phyloP scores from a whole-genome alignment of 2,329 filamentous ascomycete species.

The Trichoderma atrobrunneum region DNA sequence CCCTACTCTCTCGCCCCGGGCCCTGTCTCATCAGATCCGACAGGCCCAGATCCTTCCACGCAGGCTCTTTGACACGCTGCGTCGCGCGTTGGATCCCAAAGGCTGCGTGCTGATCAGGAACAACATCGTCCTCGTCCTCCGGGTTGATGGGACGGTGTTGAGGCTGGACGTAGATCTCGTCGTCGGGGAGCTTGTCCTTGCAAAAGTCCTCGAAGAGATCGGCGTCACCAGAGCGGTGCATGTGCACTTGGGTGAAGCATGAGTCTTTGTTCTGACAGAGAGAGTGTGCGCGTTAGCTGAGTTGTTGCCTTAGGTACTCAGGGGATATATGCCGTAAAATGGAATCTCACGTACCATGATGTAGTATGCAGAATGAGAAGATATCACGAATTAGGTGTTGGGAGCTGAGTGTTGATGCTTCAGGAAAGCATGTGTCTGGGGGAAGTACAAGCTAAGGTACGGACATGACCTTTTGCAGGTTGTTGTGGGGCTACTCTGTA shows the following conservation, averaged over 20 bases:
- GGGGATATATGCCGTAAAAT: neutral
- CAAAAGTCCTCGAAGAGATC: conserved; percentile 78
- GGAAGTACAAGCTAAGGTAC: neutral
- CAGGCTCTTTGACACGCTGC: conserved; percentile 65
- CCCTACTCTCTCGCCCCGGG: conserved; percentile 34
- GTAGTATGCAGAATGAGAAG: neutral
- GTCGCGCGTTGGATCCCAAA: conserved; percentile 83
- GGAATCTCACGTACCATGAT: neutral
- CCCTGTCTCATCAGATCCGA: conserved; percentile 66
- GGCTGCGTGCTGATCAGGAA: conserved; percentile 82
- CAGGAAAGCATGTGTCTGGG: neutral
- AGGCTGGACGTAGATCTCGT: conserved; percentile 79
- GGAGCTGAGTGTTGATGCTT: neutral
- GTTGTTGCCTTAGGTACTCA: neutral
- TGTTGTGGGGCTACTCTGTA: neutral
- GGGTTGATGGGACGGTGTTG: conserved; percentile 80
- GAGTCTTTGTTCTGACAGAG: conserved; percentile 67
- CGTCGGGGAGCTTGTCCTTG: conserved; percentile 66
- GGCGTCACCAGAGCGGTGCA: conserved; percentile 67
- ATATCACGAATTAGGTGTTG: neutral
- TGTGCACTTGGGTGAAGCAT: conserved; percentile 71
- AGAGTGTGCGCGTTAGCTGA: neutral
- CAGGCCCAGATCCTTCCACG: conserved; percentile 78
- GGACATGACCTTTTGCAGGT: neutral
- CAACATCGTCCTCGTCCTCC: conserved; percentile 84